Evolutionary conservation across 208 protist species (phyloP), one percentile per base, ranked within the genome.

Genomic region (Sergeia podlipaevii): DNA sequence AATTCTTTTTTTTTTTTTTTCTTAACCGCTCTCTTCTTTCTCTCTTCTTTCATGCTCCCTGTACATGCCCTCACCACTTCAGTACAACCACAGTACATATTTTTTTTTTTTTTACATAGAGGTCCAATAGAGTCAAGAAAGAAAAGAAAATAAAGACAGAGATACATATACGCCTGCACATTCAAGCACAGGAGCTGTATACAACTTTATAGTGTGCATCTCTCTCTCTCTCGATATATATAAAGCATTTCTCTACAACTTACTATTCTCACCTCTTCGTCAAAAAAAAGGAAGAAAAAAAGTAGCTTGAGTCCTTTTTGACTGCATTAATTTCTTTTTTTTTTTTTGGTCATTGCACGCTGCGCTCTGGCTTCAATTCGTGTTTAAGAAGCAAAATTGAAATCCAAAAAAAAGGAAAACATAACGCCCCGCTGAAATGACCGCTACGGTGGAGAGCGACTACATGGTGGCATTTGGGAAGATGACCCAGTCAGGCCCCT

Each of bases 381-480:
- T 47, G 21, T 55, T 32, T 8, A 6, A 30, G 41, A 7, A 46
- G 41, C 11, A 46, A 26, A 46, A 46, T 20, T 5, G 15, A 4
- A 51, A 6, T 33, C n/a, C 20, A 10, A 4, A 43, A 53, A 55
- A 44, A n/a, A 5, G 34, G 24, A 26, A 20, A 41, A 6, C 58
- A 23, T 15, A 18, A 23, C 24, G 20, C n/a, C n/a, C n/a, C n/a
- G n/a, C n/a, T n/a, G n/a, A n/a, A n/a, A n/a, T n/a, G n/a, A n/a
- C n/a, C n/a, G 3, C 42, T 0, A 64, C 30, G 33, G n/a, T 55
- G 67, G 60, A 83, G 34, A 42, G 43, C 18, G 39, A 70, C 43
- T 93, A 91, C 37, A 51, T 71, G 29, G 15, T 27, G 17, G 74
- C 82, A 49, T 64, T 75, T 10, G 53, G 38, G 0, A 52, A 28